Conservation (phyloP, 2,329 filamentous ascomycete genomes). For the Capronia coronata region DNA sequence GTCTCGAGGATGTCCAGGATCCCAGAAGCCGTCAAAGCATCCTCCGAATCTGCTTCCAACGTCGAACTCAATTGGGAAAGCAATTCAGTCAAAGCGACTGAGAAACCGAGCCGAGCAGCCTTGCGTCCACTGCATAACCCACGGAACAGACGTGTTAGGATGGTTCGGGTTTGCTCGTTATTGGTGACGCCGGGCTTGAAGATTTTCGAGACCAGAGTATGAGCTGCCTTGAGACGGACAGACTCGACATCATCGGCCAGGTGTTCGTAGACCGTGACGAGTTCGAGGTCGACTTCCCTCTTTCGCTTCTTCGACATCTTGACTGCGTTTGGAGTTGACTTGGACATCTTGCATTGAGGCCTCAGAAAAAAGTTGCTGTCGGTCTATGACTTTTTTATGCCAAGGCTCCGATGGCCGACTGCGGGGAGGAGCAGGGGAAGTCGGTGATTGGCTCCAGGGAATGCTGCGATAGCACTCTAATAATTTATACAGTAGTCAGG, state of each 20-base stretch:
- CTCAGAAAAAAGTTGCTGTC: neutral
- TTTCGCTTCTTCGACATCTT: slow-evolving; percentile 26
- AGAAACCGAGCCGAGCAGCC: slow-evolving; percentile 81
- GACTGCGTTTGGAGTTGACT: too few species aligned
- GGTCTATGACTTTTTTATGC: neutral
- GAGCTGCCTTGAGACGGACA: slow-evolving; percentile 42
- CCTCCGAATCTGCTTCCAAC: slow-evolving; percentile 32
- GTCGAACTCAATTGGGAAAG: slow-evolving; percentile 60
- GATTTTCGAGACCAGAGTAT: slow-evolving; percentile 40
- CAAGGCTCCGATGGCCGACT: neutral
- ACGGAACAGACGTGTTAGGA: slow-evolving; percentile 63
- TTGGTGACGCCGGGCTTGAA: slow-evolving; percentile 37
- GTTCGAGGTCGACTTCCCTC: slow-evolving; percentile 37
- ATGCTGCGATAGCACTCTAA: too few species aligned
- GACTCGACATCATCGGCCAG: slow-evolving; percentile 43
- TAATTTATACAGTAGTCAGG: too few species aligned
- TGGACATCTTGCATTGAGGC: too few species aligned
- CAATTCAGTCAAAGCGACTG: slow-evolving; percentile 77
- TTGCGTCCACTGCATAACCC: slow-evolving; percentile 87
- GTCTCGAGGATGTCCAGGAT: slow-evolving; percentile 48
- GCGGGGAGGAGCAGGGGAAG: too few species aligned
- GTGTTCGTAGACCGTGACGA: slow-evolving; percentile 46
- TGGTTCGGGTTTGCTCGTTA: slow-evolving; percentile 39
- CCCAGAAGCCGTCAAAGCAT: slow-evolving; percentile 33
- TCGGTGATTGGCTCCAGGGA: too few species aligned